phyloP scores from a whole-genome alignment of 139 green algal genomes.

The Tetraselmis striata region DNA sequence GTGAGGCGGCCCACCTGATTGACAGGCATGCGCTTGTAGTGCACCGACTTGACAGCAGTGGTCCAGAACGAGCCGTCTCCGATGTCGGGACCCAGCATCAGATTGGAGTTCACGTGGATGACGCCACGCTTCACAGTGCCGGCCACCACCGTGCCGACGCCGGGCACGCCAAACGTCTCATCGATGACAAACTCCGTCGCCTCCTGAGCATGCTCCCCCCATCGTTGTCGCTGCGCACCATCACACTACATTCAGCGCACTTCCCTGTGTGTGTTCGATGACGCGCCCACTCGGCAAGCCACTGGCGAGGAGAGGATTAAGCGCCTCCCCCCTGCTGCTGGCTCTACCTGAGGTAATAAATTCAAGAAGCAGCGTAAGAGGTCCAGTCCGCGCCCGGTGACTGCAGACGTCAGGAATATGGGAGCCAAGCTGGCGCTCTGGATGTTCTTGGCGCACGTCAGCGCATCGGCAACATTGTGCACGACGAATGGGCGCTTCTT shows the following conservation, averaged over 20 bases:
- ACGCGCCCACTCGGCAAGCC: no score
- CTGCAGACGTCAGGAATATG: slow-evolving; percentile 84
- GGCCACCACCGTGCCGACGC: slow-evolving; percentile 85
- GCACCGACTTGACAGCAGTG: slow-evolving; percentile 76
- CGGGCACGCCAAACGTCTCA: slow-evolving; percentile 79
- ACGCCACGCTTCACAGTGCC: slow-evolving; percentile 79
- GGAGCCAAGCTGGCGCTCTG: slow-evolving; percentile 73
- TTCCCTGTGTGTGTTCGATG: no score
- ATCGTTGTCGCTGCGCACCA: slow-evolving; percentile 55
- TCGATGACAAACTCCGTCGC: slow-evolving; percentile 83
- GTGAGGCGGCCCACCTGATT: slow-evolving; percentile 19
- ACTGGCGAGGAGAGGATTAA: no score
- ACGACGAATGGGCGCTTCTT: slow-evolving; percentile 9
- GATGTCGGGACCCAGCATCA: slow-evolving; percentile 80
- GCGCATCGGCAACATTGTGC: slow-evolving; percentile 61
- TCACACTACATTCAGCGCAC: no score
- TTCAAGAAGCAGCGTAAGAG: slow-evolving; percentile 81
- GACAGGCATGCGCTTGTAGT: slow-evolving; percentile 81
- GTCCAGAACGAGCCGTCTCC: slow-evolving; percentile 72
- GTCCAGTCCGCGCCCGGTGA: slow-evolving; percentile 76
- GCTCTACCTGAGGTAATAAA: slow-evolving; percentile 51
- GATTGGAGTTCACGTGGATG: slow-evolving; percentile 50
- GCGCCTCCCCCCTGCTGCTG: no score
- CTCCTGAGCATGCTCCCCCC: slow-evolving; percentile 44
- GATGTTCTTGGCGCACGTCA: slow-evolving; percentile 79